Conservation (phyloP, 2,329 filamentous ascomycete species). For the Drechslera avenae region DNA sequence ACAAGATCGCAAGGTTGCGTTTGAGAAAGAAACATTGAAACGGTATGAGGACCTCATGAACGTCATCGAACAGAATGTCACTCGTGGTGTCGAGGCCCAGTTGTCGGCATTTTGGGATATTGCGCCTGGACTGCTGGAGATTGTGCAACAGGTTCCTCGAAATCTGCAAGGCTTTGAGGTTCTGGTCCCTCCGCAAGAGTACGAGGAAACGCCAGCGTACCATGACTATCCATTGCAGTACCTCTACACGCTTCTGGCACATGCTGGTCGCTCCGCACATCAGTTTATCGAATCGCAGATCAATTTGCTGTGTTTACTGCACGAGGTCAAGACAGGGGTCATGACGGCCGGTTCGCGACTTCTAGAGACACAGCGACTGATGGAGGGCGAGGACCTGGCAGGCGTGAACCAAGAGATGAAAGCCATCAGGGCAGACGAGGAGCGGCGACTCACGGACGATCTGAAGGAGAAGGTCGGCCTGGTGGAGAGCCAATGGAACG, state of each 20-base stretch:
- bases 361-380: constrained; percentile 66
- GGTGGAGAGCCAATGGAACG: constrained; percentile 89
- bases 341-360: constrained; percentile 71
- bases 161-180: constrained; percentile 67
- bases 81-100: constrained; percentile 86
- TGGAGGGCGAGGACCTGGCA: constrained; percentile 47
- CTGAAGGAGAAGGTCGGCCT: constrained; percentile 91
- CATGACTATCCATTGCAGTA: constrained; percentile 84
- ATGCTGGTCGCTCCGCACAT: constrained; percentile 90
- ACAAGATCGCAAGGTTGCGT: constrained; percentile 70
- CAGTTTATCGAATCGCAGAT: constrained; percentile 97
- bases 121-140: constrained; percentile 76
- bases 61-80: constrained; percentile 83
- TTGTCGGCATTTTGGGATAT: constrained; percentile 98
- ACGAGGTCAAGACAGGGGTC: constrained; percentile 84
- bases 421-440: constrained; percentile 69
- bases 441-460: constrained; percentile 75
- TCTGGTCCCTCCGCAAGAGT: constrained; percentile 78
- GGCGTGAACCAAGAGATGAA: constrained; percentile 57
- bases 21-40: constrained; percentile 72
- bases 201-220: constrained; percentile 84
- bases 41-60: constrained; percentile 77
- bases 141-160: constrained; percentile 79
- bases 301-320: constrained; percentile 85
- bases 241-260: constrained; percentile 80